Evolutionary conservation across 1,139 yeast species (phyloP).

Genomic region (Diutina pseudorugosa): DNA sequence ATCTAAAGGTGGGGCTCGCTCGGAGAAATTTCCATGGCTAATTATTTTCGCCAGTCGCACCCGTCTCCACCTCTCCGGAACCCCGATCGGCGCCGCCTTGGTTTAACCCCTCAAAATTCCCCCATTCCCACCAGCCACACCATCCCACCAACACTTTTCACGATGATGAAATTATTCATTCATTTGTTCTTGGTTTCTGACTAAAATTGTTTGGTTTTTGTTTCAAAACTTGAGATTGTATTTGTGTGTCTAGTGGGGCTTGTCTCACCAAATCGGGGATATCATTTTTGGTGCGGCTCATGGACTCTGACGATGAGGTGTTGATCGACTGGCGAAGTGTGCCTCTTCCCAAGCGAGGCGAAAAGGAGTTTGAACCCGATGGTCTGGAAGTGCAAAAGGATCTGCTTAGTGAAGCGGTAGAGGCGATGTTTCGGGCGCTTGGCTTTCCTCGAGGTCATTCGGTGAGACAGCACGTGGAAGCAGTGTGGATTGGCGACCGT

Average conservation of each 20-base stretch:
- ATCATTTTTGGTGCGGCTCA: slow-evolving; percentile 2
- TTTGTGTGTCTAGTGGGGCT: too few species aligned
- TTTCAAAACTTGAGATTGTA: too few species aligned
- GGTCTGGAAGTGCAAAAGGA: slow-evolving; percentile 51
- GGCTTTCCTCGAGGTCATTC: slow-evolving; percentile 47
- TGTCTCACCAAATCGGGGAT: too few species aligned
- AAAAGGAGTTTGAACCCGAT: slow-evolving; percentile 80
- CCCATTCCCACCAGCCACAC: neutral
- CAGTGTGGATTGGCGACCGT: slow-evolving; percentile 32
- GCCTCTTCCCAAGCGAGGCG: slow-evolving; percentile 41
- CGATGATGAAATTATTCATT: too few species aligned
- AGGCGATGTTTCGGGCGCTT: slow-evolving; percentile 67
- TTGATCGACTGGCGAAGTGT: slow-evolving; percentile 59
- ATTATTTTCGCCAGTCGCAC: neutral
- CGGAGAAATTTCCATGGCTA: too few species aligned
- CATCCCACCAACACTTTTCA: neutral
- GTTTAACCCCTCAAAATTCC: neutral
- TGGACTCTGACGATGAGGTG: slow-evolving; percentile 36
- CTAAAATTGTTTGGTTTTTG: too few species aligned
- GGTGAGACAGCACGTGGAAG: slow-evolving; percentile 32
- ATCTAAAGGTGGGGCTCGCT: neutral
- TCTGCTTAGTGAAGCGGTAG: slow-evolving; percentile 41
- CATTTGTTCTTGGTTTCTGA: too few species aligned
- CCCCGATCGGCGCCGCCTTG: neutral
- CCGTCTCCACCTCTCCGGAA: neutral